Evolutionary conservation across 2,329 filamentous ascomycete species (phyloP), one percentile per base, ranked within the genome.

Genomic region (Xylariaceae sp.): DNA sequence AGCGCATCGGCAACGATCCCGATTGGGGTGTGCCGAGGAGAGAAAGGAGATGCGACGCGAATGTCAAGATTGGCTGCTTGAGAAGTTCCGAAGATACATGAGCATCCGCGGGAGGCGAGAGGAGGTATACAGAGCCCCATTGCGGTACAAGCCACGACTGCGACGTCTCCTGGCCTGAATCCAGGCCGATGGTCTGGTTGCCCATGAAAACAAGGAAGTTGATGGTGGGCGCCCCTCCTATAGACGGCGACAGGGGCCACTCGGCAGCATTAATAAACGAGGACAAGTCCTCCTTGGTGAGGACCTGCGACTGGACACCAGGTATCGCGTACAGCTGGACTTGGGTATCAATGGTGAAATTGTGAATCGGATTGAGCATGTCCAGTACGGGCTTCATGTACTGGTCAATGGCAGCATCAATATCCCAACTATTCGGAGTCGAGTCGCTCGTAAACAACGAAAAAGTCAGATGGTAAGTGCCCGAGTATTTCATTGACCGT

Each of bases 221-320:
- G 70, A 99, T 87, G 0, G 94, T 99, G 0, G 94, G 94, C 0
- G 93, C 93, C 15, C 85, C 86, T 48, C 92, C 94, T 66, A 99
- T 97, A 58, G 91, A 96, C 0, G 93, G 93, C 63, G 89, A 96
- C 2, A 99, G 76, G 0, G 94, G 94, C 94, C 94, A 99, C 76
- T 99, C 94, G 1, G 94, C 94, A 2, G 93, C 92, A 69, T 99
- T 99, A 74, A 99, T 92, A 70, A 99, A 99, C 1, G 90, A 92
- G 44, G 90, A 91, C 1, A 99, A 80, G 68, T 96, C 92, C 67
- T 96, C 89, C 71, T 91, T 92, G 68, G 84, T 86, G 41, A 99
- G 77, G 0, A 88, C 81, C 23, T 86, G 76, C 13, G 80, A 80
- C 67, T 83, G 80, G 1, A 84, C 82, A n/a, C 85, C 82, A 0